Conservation (phyloP, 148 eudicot species). For the Dianthus caryophyllus region DNA sequence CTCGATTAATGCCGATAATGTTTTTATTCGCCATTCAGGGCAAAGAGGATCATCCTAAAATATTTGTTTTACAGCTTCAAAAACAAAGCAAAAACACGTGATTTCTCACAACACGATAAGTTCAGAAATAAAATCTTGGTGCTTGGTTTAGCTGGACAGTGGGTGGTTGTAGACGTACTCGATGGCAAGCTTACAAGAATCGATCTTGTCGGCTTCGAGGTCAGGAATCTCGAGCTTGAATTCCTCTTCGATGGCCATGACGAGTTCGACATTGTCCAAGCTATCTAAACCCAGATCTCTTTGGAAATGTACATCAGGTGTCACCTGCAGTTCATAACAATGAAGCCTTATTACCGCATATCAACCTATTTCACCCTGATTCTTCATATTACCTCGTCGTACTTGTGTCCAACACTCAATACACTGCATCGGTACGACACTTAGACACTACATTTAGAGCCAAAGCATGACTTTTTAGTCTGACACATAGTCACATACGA, state of each 20-base stretch:
- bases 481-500: too few species aligned
- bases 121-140: not conserved
- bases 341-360: too few species aligned
- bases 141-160: constrained; percentile 50
- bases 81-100: constrained; percentile 9
- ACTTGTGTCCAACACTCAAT: too few species aligned
- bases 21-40: too few species aligned
- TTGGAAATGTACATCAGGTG: constrained; percentile 68
- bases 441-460: too few species aligned
- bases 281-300: constrained; percentile 71
- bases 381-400: too few species aligned
- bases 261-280: constrained; percentile 73
- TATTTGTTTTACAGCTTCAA: constrained; percentile 6
- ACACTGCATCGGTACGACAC: too few species aligned
- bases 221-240: constrained; percentile 90
- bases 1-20: too few species aligned
- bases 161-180: constrained; percentile 85
- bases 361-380: too few species aligned
- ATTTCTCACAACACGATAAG: constrained; percentile 11
- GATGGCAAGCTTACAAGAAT: constrained; percentile 63
- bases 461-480: too few species aligned
- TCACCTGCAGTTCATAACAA: constrained; percentile 42
- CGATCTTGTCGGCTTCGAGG: constrained; percentile 80
- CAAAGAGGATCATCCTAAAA: too few species aligned
- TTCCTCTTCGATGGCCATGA: constrained; percentile 85